Conservation (phyloP, 192 early-diverging fungal species). For the Radiomyces spectabilis region DNA sequence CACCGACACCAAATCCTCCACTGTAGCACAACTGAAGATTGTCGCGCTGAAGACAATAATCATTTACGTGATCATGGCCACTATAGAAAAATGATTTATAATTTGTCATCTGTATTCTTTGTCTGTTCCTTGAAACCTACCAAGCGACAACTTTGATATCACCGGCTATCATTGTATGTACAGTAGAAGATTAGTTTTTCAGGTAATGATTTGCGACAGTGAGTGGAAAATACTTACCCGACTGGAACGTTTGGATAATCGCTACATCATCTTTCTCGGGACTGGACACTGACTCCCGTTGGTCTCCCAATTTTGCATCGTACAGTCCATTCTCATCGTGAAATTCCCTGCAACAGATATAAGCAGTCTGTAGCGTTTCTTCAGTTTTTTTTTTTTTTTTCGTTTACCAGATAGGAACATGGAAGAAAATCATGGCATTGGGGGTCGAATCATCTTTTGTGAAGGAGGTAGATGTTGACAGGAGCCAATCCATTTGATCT, state of each 20-base stretch:
- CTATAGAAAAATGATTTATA: background rate
- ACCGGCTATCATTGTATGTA: conserved; percentile 6
- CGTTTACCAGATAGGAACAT: conserved; percentile 31
- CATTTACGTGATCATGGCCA: conserved; percentile 23
- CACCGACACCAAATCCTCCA: conserved; percentile 32
- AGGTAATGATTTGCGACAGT: background rate
- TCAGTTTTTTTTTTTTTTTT: too few relatives aligned
- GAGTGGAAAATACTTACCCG: conserved; percentile 13
- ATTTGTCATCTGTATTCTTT: background rate
- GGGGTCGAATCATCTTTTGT: conserved; percentile 16
- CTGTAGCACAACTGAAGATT: conserved; percentile 37
- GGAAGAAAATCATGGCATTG: conserved; percentile 39
- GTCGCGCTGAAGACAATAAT: conserved; percentile 30
- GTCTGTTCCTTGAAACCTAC: background rate
- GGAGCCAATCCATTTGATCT: conserved; percentile 40
- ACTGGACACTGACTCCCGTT: conserved; percentile 10
- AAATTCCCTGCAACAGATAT: conserved; percentile 3
- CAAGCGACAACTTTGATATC: conserved; percentile 13
- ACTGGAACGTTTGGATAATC: conserved; percentile 3
- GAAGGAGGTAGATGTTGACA: conserved; percentile 19
- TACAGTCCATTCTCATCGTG: background rate
- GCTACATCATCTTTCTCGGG: conserved; percentile 3
- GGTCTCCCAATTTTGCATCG: conserved; percentile 5
- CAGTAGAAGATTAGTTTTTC: background rate
- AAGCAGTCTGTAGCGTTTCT: too few relatives aligned